These are phyloP conservation scores for Piromyces sp. DNA, from an alignment of 192 early-diverging fungal genomes.

Conservation along the genomic window DNA sequence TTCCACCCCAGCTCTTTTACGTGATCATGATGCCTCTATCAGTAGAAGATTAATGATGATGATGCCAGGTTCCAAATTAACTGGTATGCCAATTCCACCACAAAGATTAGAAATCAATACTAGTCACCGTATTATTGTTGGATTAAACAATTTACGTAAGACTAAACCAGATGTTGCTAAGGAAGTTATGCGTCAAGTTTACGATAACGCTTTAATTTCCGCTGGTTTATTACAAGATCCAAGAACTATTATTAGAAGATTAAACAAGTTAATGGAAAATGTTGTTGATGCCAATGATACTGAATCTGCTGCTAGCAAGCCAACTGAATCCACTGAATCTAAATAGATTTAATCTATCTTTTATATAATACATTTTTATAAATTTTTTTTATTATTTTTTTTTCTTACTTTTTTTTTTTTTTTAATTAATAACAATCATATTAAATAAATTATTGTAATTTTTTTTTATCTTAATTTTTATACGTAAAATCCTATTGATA, in stretches of 20 bases:
- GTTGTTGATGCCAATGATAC: background rate
- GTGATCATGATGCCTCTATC: slow-evolving; percentile 54
- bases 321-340: background rate
- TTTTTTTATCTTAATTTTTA: no score
- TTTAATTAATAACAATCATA: no score
- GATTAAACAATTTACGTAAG: slow-evolving; percentile 36
- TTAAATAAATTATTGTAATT: no score
- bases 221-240: slow-evolving; percentile 55
- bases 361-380: background rate
- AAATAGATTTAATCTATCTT: background rate
- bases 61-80: slow-evolving; percentile 35
- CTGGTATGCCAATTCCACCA: slow-evolving; percentile 34
- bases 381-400: no score
- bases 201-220: slow-evolving; percentile 58
- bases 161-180: slow-evolving; percentile 42
- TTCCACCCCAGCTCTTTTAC: slow-evolving; percentile 54
- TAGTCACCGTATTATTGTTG: slow-evolving; percentile 47
- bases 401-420: no score
- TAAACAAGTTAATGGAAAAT: slow-evolving; percentile 23
- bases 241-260: slow-evolving; percentile 51
- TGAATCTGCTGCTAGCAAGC: background rate
- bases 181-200: slow-evolving; percentile 48
- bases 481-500: no score
- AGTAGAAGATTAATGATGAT: slow-evolving; percentile 49
- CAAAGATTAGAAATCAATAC: slow-evolving; percentile 58